Evolutionary conservation across 2,329 filamentous ascomycete genomes (phyloP), one percentile per base, ranked within the genome.

Genomic region (Botryotinia globosa): DNA sequence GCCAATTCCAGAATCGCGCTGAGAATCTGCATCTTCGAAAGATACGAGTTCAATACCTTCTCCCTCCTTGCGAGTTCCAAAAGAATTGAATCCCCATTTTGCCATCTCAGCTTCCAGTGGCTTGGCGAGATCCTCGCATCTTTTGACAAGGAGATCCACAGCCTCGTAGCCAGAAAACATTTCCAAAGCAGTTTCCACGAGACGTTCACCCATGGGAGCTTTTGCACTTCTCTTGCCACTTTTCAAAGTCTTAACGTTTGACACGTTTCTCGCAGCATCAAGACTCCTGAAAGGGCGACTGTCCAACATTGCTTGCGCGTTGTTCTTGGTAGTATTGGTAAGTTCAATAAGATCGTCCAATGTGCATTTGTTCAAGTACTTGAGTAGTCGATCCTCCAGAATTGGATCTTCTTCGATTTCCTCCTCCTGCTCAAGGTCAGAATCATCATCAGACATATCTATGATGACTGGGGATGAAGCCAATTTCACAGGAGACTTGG

Each of bases 121-220:
- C 74, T 90, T 89, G 1, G 92, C 93, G 58, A 95, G 85, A 4
- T 84, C 82, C 79, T 95, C 91, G 79, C 94, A 97, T 75, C 91
- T 86, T 32, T 87, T 85, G 25, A 97, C 93, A 14, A 98, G 87
- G 61, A 91, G 87, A 81, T 97, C 94, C 69, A 98, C 93, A 32
- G 93, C 93, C 75, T 92, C 87, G 77, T 96, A 94, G 0, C 92
- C 92, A 29, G 87, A 87, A 83, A 92, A 91, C 86, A 97, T 97
- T 37, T 92, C 88, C 48, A 88, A 80, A 66, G 89, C 90, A 68
- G 88, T 87, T 66, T 92, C 89, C 10, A 92, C 87, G 71, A 92
- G 86, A 78, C 87, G 89, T 71, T 91, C 88, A 1, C 91, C 91
- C 75, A 92, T 86, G 0, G 88, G 84, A 25, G 80, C 80, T 74